Evolutionary conservation across 331 rosid species (phyloP), one percentile per base, ranked within the genome.

Genomic region (Phaseolus coccineus): DNA sequence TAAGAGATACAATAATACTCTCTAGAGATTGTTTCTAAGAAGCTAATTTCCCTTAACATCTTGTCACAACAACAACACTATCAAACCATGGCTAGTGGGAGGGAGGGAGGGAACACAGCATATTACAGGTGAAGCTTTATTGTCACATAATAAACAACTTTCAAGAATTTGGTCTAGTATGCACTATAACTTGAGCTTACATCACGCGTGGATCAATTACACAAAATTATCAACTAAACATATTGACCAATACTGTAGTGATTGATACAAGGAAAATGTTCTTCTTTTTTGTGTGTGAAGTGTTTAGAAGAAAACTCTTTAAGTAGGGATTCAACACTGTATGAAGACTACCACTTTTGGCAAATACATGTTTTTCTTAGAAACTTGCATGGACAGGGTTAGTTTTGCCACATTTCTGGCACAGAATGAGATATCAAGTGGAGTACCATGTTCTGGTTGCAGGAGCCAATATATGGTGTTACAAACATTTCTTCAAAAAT

Each of bases 331-430:
- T 33, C 59, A 69, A 77, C 51, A 69, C 51, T 46, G 3, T 9
- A 30, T 10, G 2, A 63, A 80, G 15, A 52, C 46, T 10, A 13
- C 39, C 37, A 63, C 1, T 15, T 14, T 11, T 63, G 46, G 44
- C 14, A 63, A 31, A 33, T 33, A 33, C 13, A 33, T 0, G 0
- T 15, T 5, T 59, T 59, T 28, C 3, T 5, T 14, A 52, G 55
- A 78, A 56, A 44, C 66, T 64, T 39, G 56, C 68, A 8, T 51
- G 47, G 11, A 42, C 12, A 0, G 47, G 77, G 84, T 87, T 77
- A 75, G 85, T 50, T n/a, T 57, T 44, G 28, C 46, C 62, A 80
- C 62, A 77, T 53, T 77, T 86, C 69, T 55, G 28, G 72, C 48
- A 50, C 74, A 51, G 24, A 27, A 65, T 58, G 59, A 46, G 79